Base-by-base conservation (phyloP, 495 filamentous ascomycete species). In the Hamigera avellanea region DNA sequence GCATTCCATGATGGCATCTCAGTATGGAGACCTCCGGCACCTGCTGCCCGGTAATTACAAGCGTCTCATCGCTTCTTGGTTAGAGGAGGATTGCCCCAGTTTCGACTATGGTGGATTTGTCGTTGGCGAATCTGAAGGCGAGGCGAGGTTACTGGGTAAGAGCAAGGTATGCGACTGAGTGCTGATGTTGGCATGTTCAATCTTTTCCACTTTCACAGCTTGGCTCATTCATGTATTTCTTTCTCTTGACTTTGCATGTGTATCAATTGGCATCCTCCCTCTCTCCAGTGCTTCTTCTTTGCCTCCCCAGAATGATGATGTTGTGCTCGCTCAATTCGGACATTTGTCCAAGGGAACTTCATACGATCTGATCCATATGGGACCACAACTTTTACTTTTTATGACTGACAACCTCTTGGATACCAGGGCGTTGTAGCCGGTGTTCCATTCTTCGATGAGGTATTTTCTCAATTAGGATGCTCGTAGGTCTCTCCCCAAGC, bases 21-120 rank as follows among this genome's bases (percentile, higher is more conserved):
- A 73, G 36, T 73, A 87, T 54, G 86, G 88, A 50, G 73, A 76
- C 32, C 66, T 83, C 12, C 76, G 81, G 31, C 78, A 93, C 52
- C 75, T 98, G 30, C 78, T 98, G 1, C 89, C 89, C 0, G 70
- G 69, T 13, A 81, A 78, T 26, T 93, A 86, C 75, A 91, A 91
- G 49, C 67, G 77, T 19, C 70, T 80, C 35, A 75, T 98, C 36
- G 69, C 81, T 2, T 54, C 72, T 37, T 98, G 93, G 93, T 78
- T 94, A 4, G 80, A 84, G 41, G 91, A 98, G 61, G 91, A 98
- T 62, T 89, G 86, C 15, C 91, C 91, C 2, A 87, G 84, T 21
- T 88, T 93, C 54, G 91, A 98, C 64, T 94, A 95, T 53, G 93
- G 87, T 44, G 91, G 91, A 27, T 98, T 93, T 50, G 91, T 98